Percentiles rank a stretch among this genome's conserved stretches.
Conservation (phyloP, 2,329 filamentous ascomycete species). For the Chaetomiaceae sp. region DNA sequence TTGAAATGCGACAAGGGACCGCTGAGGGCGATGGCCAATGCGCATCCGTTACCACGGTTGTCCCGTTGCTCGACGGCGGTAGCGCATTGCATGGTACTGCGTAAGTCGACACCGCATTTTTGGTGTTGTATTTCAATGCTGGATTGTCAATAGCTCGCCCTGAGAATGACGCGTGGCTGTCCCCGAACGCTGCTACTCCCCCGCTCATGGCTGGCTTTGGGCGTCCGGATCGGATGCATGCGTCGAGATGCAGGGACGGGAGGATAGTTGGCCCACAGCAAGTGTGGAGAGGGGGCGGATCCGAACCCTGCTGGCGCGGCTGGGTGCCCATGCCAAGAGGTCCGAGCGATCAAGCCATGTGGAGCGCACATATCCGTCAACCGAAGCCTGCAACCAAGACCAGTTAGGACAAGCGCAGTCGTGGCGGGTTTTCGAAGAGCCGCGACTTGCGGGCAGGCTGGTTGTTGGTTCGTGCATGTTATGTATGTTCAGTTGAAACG, state of each 20-base stretch:
- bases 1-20: background rate
- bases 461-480: too few species aligned
- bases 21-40: constrained; percentile 1
- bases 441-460: background rate
- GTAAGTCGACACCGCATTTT: too few species aligned
- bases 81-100: too few species aligned
- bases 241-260: constrained; percentile 10
- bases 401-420: constrained; percentile 4
- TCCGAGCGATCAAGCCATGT: constrained; percentile 8
- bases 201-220: background rate
- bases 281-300: constrained; percentile 15
- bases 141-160: background rate
- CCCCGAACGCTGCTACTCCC: background rate
- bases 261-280: background rate
- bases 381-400: background rate
- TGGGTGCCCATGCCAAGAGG: constrained; percentile 10
- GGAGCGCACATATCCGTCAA: constrained; percentile 7
- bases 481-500: background rate
- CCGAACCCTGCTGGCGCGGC: constrained; percentile 5
- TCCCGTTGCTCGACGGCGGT: too few species aligned
- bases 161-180: background rate
- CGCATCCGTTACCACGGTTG: too few species aligned
- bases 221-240: constrained; percentile 1
- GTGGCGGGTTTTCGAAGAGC: background rate
- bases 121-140: too few species aligned